Evolutionary conservation across 1,139 yeast genomes (phyloP).

Genomic region (Zygosaccharomyces sapae): DNA sequence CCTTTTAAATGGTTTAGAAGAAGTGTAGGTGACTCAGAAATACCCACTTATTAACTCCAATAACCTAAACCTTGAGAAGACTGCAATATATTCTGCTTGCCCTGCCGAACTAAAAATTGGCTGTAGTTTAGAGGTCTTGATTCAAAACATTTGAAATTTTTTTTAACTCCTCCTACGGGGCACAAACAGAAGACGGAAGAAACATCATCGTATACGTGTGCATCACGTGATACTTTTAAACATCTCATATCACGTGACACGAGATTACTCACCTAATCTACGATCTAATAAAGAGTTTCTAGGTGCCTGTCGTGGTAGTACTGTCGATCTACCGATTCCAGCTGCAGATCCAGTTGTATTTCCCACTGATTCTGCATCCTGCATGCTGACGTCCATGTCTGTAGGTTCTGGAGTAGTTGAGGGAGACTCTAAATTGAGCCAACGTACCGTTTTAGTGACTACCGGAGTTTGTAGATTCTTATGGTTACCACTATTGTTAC

Average conservation of each 20-base stretch:
- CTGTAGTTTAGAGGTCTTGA: not conserved
- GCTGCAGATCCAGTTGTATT: not conserved
- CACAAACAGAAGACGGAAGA: conserved; percentile 9
- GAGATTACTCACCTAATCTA: conserved; percentile 5
- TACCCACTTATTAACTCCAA: conserved; percentile 5
- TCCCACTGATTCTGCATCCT: conserved; percentile 14
- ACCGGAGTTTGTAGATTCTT: conserved; percentile 2
- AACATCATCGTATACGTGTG: not conserved
- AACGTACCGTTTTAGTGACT: conserved; percentile 14
- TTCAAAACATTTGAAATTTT: conserved; percentile 4
- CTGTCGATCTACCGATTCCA: not conserved
- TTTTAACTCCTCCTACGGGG: conserved; percentile 8
- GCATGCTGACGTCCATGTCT: conserved; percentile 25
- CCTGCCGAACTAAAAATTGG: conserved; percentile 2
- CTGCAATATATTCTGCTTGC: conserved; percentile 9
- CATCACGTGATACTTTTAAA: no score
- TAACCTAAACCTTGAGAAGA: conserved; percentile 8
- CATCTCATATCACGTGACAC: no score
- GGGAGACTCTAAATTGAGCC: conserved; percentile 14
- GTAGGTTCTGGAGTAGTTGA: conserved; percentile 13
- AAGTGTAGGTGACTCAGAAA: conserved; percentile 11
- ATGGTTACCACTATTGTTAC: not conserved
- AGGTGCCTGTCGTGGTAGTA: not conserved
- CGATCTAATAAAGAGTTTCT: conserved; percentile 14
- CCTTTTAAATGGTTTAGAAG: conserved; percentile 9